A percentile compares a stretch with the other conserved stretches of the same genome.
These are phyloP conservation scores for Prunus yedoensis DNA, from an alignment of 331 rosid genomes.

Conservation along the genomic window DNA sequence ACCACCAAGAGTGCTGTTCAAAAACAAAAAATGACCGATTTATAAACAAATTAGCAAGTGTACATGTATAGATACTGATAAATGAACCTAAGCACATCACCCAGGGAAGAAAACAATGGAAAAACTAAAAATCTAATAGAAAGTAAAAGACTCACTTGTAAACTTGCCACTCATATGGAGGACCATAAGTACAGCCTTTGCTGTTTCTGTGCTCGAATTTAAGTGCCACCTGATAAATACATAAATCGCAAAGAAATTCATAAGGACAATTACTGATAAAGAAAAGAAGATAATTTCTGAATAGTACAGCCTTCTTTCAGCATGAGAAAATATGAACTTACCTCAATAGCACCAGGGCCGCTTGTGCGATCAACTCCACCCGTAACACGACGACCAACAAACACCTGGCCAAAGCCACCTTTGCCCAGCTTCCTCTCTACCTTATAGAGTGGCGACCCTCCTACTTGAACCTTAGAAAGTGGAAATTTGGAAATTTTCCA, in stretches of 20 bases:
- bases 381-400: slow-evolving; percentile 74
- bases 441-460: slow-evolving; percentile 82
- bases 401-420: slow-evolving; percentile 98
- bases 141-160: slow-evolving; percentile 63
- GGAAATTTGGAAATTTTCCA: slow-evolving; percentile 9
- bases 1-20: slow-evolving; percentile 83
- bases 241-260: slow-evolving; percentile 16
- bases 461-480: slow-evolving; percentile 75
- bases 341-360: slow-evolving; percentile 86
- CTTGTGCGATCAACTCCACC: slow-evolving; percentile 75
- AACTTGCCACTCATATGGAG: slow-evolving; percentile 99
- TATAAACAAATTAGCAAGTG: background rate
- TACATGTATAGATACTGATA: background rate
- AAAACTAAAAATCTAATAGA: background rate
- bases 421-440: slow-evolving; percentile 85
- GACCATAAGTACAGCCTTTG: slow-evolving; percentile 94
- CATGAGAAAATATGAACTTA: slow-evolving; percentile 20
- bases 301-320: background rate
- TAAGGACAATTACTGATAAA: background rate
- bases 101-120: background rate
- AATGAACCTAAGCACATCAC: background rate
- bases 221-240: slow-evolving; percentile 76
- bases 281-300: background rate
- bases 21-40: slow-evolving; percentile 19
- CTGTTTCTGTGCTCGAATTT: slow-evolving; percentile 96